Percentiles rank a stretch among this genome's conserved stretches.
Conservation (phyloP, 495 filamentous ascomycete genomes). For the Polyplosphaeria fusca region DNA sequence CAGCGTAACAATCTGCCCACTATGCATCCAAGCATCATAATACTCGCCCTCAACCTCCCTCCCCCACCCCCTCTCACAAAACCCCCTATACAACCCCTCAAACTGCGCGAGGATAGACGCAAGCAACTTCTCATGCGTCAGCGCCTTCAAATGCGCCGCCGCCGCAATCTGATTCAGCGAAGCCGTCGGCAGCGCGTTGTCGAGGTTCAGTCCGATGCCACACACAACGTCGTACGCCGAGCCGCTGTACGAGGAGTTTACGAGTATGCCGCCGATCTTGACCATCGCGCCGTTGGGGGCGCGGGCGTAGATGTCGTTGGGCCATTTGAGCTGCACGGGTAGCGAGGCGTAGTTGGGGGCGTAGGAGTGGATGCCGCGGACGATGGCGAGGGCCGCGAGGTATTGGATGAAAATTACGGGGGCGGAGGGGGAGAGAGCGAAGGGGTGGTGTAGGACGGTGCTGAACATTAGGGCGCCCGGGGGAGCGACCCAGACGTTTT, state of each 20-base stretch:
- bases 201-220: conserved; percentile 85
- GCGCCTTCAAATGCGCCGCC: conserved; percentile 43
- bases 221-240: conserved; percentile 82
- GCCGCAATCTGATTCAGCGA: conserved; percentile 68
- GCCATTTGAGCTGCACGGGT: conserved; percentile 92
- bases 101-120: conserved; percentile 78
- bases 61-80: conserved; percentile 70
- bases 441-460: conserved; percentile 75
- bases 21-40: conserved; percentile 86
- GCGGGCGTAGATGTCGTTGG: conserved; percentile 90
- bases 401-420: conserved; percentile 96
- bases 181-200: conserved; percentile 83
- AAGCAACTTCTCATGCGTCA: conserved; percentile 77
- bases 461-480: conserved; percentile 83
- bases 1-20: conserved; percentile 81
- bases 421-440: conserved; percentile 63
- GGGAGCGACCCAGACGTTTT: conserved; percentile 93
- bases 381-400: conserved; percentile 82
- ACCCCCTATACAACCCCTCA: conserved; percentile 72
- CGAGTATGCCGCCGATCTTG: conserved; percentile 92
- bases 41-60: conserved; percentile 70
- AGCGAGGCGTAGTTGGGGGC: conserved; percentile 67
- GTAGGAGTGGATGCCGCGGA: conserved; percentile 80
- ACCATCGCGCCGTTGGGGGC: conserved; percentile 50
- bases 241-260: conserved; percentile 77